These are phyloP conservation scores for Yarrowia phangngaensis DNA, from an alignment of 805 yeast species.

Conservation along the genomic window DNA sequence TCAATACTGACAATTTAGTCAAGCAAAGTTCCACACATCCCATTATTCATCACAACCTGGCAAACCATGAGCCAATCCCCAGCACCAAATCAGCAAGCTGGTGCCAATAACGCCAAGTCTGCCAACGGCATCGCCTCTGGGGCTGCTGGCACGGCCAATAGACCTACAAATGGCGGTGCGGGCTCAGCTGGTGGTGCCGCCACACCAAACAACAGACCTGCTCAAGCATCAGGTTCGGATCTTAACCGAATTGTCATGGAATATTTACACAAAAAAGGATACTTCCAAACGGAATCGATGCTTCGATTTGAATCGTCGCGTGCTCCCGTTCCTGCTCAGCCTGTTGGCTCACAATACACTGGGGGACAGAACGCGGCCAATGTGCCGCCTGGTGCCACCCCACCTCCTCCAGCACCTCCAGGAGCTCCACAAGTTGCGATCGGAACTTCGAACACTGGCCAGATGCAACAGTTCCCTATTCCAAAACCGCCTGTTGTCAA, in stretches of 20 bases:
- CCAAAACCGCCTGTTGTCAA: slow-evolving; percentile 16
- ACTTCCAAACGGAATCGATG: slow-evolving; percentile 90
- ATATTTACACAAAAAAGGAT: slow-evolving; percentile 89
- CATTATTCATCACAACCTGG: not conserved
- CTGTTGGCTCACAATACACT: slow-evolving; percentile 30
- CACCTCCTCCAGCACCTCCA: slow-evolving; percentile 27
- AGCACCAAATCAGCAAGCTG: slow-evolving; percentile 23
- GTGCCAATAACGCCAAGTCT: slow-evolving; percentile 22
- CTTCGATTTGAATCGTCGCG: slow-evolving; percentile 67
- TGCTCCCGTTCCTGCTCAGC: slow-evolving; percentile 35
- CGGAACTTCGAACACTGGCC: slow-evolving; percentile 34
- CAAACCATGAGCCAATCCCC: slow-evolving; percentile 25
- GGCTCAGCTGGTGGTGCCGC: slow-evolving; percentile 22
- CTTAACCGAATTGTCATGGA: slow-evolving; percentile 88
- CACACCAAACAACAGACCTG: slow-evolving; percentile 17
- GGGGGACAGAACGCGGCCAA: slow-evolving; percentile 29
- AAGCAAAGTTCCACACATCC: too few species aligned
- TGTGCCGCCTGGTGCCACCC: slow-evolving; percentile 24
- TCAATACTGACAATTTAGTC: too few species aligned
- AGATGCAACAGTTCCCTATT: slow-evolving; percentile 24
- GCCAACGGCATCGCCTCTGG: slow-evolving; percentile 22
- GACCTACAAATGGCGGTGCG: slow-evolving; percentile 18
- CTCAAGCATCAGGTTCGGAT: slow-evolving; percentile 50
- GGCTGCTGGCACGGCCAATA: slow-evolving; percentile 21
- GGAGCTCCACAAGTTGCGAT: slow-evolving; percentile 34